Percentiles rank a stretch among this genome's conserved stretches.
Evolutionary conservation across 805 yeast species (phyloP).

Genomic region (Phaffomyces opuntiae): DNA sequence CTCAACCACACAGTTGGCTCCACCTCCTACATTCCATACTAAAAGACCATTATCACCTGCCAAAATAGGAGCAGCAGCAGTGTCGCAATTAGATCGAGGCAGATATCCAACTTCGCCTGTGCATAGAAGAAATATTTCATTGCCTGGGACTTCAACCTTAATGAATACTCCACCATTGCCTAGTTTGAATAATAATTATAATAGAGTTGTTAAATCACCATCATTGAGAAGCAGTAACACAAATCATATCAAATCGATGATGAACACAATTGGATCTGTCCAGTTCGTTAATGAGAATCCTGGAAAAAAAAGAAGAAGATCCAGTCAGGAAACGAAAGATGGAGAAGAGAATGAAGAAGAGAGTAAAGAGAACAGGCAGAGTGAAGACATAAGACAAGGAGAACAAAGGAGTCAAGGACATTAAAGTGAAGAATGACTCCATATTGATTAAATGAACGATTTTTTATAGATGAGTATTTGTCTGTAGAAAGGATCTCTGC

Average conservation of each 20-base stretch:
- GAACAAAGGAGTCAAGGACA: neutral
- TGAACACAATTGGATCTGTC: constrained; percentile 21
- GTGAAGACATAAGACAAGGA: neutral
- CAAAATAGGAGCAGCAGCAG: constrained; percentile 66
- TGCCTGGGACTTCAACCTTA: constrained; percentile 23
- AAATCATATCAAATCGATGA: constrained; percentile 17
- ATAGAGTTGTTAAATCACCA: constrained; percentile 19
- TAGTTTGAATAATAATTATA: neutral
- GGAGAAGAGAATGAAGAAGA: neutral
- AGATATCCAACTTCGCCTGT: constrained; percentile 20
- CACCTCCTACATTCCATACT: constrained; percentile 15
- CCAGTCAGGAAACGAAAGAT: constrained; percentile 9
- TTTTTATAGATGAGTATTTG: too few species aligned
- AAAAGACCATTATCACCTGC: constrained; percentile 52
- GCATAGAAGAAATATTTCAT: constrained; percentile 34
- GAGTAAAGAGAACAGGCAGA: neutral
- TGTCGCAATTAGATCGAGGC: constrained; percentile 37
- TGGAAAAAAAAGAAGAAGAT: constrained; percentile 20
- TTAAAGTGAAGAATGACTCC: neutral
- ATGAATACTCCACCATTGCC: constrained; percentile 2
- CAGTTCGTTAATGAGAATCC: constrained; percentile 25
- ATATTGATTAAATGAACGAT: too few species aligned
- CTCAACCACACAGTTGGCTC: constrained; percentile 10
- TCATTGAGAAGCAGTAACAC: constrained; percentile 13
- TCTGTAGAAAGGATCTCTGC: too few species aligned